Base-by-base conservation (phyloP, 495 filamentous ascomycete genomes). In the Jackrogersella minutella region DNA sequence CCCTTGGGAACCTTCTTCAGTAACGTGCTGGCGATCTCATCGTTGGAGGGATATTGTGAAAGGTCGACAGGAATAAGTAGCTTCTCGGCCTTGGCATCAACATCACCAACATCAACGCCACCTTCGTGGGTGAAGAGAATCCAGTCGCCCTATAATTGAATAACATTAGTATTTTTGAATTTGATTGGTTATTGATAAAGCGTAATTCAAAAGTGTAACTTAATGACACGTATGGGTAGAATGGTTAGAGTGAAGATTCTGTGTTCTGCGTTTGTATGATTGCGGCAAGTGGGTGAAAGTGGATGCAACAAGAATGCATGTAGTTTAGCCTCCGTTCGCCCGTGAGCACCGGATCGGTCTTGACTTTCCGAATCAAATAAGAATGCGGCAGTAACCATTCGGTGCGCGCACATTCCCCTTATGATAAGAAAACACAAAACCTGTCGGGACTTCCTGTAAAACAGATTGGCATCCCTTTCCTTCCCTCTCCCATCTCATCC, bases 91-190 rank as follows among this genome's bases (percentile, higher is more conserved):
- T 99, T 99, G 37, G 88, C 92, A 74, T 99, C 95, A 62, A 99
- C 95, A 90, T 99, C 95, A 78, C 95, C 95, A 75, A 99, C 95
- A 79, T 99, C 95, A 66, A 99, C 94, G 88, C 95, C 95, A 84
- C 95, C 95, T 81, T 99, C 96, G 81, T 98, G 92, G 65, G 92
- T 96, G 85, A 99, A 99, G 74, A 98, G 92, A 79, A 99, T 97
- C 92, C 92, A 97, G 81, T 99, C 95, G 74, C 96, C 95, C 95
- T 99, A 76, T 71, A 36, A 64, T 31, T 21, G n/a, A n/a, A n/a
- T 58, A 47, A 62, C 13, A 72, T 81, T 68, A 80, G 77, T 64
- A 70, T 50, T 62, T 50, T 10, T 17, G 10, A 17, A 56, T 28
- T 51, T 57, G 47, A 64, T 59, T 60, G 37, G 50, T n/a, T 33